phyloP scores from a whole-genome alignment of 352 stramenopile genomes.

The Phytophthora ramorum region DNA sequence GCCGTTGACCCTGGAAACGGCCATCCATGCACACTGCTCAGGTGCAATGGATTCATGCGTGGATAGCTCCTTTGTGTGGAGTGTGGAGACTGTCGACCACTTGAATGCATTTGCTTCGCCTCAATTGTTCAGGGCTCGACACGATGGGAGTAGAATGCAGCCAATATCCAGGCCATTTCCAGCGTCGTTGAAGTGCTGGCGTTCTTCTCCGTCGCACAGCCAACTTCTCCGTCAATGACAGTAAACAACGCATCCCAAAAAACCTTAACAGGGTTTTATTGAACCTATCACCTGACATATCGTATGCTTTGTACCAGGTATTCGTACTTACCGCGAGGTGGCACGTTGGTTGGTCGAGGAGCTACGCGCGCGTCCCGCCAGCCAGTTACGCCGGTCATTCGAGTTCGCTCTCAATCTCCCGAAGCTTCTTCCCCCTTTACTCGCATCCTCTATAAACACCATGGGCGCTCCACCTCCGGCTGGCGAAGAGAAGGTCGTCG shows the following conservation, averaged over 20 bases:
- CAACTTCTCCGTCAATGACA: background rate
- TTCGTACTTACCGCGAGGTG: slow-evolving; percentile 25
- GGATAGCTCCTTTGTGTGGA: background rate
- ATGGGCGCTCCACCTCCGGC: slow-evolving; percentile 90
- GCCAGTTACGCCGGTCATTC: slow-evolving; percentile 24
- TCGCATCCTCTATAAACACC: slow-evolving; percentile 92
- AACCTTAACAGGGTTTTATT: background rate
- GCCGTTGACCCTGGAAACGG: too few relatives aligned
- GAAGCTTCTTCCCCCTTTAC: slow-evolving; percentile 35
- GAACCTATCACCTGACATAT: background rate
- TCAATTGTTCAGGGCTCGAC: too few relatives aligned
- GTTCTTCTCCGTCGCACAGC: background rate
- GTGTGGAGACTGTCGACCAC: background rate
- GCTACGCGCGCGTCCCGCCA: slow-evolving; percentile 16
- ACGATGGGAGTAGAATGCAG: too few relatives aligned
- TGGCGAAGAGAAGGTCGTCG: slow-evolving; percentile 93
- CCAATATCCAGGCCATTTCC: too few relatives aligned
- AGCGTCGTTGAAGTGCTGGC: background rate
- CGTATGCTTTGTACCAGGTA: background rate
- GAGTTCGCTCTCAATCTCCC: slow-evolving; percentile 46
- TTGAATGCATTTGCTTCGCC: background rate
- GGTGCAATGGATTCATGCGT: too few relatives aligned
- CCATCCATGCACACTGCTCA: too few relatives aligned
- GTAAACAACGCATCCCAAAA: background rate
- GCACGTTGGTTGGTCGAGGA: slow-evolving; percentile 44